Evolutionary conservation across 352 stramenopile species (phyloP), one percentile per base, ranked within the genome.

Genomic region (Globisporangium nodosum): DNA sequence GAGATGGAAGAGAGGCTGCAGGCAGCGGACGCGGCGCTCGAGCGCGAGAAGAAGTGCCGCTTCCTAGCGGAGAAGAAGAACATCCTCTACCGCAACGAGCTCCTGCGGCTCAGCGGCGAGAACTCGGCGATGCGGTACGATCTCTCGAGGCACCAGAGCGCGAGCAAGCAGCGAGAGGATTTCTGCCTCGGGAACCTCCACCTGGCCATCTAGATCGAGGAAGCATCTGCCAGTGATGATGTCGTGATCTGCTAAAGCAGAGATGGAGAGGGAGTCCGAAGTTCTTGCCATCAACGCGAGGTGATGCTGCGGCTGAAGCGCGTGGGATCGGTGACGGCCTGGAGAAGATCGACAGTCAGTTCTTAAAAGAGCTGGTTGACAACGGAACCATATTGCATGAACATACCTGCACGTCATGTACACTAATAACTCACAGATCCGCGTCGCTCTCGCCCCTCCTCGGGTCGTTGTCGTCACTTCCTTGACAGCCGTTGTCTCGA

Each of bases 41-140:
- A 78, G 52, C 69, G 76, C 42, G 81, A 91, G 51, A 76, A 79
- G 31, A 90, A 89, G 53, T 88, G 81, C 54, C 81, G 78, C 35
- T 85, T 85, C 35, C 68, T 91, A 21, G 71, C 76, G 5, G 81
- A 91, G 61, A 71, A 78, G 46, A 88, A 88, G 66, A 88, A 88
- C 59, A 83, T 88, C 35, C 20, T 91, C 30, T 91, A 91, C 35
- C 78, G 81, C 58, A 86, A 86, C 33, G 81, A 86, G 48, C 61
- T 91, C 18, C 49, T 81, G 49, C 60, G 73, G 0, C 54, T 87
- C 20, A 81, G 70, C 18, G 74, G 88, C 12, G 76, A 86, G 60
- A 91, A 86, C 55, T 43, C 71, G 15, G 54, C 65, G 46, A 61
- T 91, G 20, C 70, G 72, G 12, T 78, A 73, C 53, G 64, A 78